phyloP scores from a whole-genome alignment of 768 basidiomycete species.

The Leucocoprinus leucothites region DNA sequence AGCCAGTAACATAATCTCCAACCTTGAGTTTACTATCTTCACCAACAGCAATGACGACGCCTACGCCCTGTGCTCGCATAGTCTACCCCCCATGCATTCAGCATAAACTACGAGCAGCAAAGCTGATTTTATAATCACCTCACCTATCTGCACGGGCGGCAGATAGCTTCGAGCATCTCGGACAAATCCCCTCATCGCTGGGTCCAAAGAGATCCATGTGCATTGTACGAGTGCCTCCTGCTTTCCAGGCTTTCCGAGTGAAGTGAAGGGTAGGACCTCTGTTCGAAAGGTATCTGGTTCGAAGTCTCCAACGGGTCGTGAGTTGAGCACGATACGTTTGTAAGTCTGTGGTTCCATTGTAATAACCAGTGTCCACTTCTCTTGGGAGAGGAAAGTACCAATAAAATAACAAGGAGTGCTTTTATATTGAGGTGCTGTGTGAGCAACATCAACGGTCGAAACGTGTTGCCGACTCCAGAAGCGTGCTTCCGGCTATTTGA shows the following conservation, averaged over 20 bases:
- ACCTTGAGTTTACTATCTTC: slow-evolving; percentile 48
- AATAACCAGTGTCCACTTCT: not conserved
- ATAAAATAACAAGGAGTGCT: not conserved
- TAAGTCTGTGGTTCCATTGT: slow-evolving; percentile 31
- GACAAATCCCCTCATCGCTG: slow-evolving; percentile 86
- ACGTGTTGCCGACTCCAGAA: too few relatives aligned
- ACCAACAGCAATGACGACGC: slow-evolving; percentile 59
- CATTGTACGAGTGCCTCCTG: slow-evolving; percentile 71
- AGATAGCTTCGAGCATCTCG: slow-evolving; percentile 70
- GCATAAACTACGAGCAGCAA: not conserved
- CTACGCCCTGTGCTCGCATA: slow-evolving; percentile 73
- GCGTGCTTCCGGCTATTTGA: too few relatives aligned
- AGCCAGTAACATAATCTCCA: slow-evolving; percentile 70
- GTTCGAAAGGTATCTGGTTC: slow-evolving; percentile 71
- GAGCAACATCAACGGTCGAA: too few relatives aligned
- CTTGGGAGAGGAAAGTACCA: not conserved
- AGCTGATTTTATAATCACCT: slow-evolving; percentile 27
- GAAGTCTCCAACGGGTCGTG: slow-evolving; percentile 68
- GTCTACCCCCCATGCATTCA: slow-evolving; percentile 28
- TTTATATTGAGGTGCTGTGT: too few relatives aligned
- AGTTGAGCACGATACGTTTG: slow-evolving; percentile 71
- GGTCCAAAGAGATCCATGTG: slow-evolving; percentile 79
- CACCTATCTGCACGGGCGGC: slow-evolving; percentile 69
- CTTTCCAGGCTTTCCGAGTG: slow-evolving; percentile 43
- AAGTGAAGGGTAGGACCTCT: slow-evolving; percentile 48